Evolutionary conservation across 1,139 yeast genomes (phyloP).

Genomic region (Hyphopichia pseudoburtonii): DNA sequence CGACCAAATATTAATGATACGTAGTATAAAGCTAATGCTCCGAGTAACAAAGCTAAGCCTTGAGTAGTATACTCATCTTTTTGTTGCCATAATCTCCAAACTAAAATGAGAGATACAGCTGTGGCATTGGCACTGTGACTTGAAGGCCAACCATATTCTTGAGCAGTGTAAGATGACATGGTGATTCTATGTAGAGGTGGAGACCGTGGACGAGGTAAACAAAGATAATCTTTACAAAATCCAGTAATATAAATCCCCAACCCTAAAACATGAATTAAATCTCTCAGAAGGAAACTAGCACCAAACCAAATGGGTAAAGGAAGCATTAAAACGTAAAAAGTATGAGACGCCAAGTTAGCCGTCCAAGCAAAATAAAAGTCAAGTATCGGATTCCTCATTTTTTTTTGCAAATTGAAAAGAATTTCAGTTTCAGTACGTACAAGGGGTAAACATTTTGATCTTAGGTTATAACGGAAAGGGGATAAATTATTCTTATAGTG

Average conservation of each 20-base stretch:
- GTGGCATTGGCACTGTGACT: constrained; percentile 94
- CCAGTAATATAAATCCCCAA: constrained; percentile 84
- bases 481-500: constrained; percentile 65
- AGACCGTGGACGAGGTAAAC: constrained; percentile 88
- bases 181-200: constrained; percentile 93
- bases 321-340: constrained; percentile 85
- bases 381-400: constrained; percentile 48
- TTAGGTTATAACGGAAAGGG: constrained; percentile 55
- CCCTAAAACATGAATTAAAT: constrained; percentile 75
- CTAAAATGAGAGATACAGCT: constrained; percentile 60
- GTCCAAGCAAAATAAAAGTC: constrained; percentile 86
- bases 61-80: constrained; percentile 11
- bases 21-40: constrained; percentile 48
- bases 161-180: constrained; percentile 82
- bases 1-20: constrained; percentile 74
- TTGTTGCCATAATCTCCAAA: constrained; percentile 22
- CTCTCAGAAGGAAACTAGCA: constrained; percentile 56
- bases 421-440: constrained; percentile 68
- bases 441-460: constrained; percentile 57
- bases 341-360: constrained; percentile 90
- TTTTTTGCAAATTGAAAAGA: constrained; percentile 57
- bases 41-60: constrained; percentile 10
- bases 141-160: constrained; percentile 94
- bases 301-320: constrained; percentile 92
- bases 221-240: constrained; percentile 74